These are phyloP conservation scores for Wickerhamomyces canadensis DNA, from an alignment of 805 yeast genomes.

Conservation along the genomic window DNA sequence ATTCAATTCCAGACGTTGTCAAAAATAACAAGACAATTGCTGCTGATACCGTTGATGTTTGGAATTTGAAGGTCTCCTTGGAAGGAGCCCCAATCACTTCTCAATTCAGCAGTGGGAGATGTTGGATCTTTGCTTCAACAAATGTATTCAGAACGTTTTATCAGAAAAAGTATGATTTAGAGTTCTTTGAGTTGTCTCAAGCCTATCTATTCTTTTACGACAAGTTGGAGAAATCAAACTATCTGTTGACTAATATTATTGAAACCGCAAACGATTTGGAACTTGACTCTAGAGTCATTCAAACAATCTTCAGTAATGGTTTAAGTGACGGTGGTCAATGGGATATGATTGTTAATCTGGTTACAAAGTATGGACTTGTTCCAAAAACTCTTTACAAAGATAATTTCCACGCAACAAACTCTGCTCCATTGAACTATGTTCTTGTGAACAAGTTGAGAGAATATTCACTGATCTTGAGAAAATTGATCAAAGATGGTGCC, in stretches of 20 bases:
- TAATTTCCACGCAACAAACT: slow-evolving; percentile 41
- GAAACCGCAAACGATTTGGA: slow-evolving; percentile 55
- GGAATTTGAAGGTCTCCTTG: slow-evolving; percentile 23
- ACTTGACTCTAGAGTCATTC: slow-evolving; percentile 64
- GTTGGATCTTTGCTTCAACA: slow-evolving; percentile 84
- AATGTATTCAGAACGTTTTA: slow-evolving; percentile 63
- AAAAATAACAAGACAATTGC: slow-evolving; percentile 8
- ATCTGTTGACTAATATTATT: slow-evolving; percentile 65
- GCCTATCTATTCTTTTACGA: slow-evolving; percentile 76
- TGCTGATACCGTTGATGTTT: slow-evolving; percentile 17
- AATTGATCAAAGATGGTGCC: slow-evolving; percentile 33
- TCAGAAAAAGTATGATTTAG: slow-evolving; percentile 55
- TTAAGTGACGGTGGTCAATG: slow-evolving; percentile 83
- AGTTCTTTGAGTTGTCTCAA: slow-evolving; percentile 67
- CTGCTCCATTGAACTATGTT: slow-evolving; percentile 53
- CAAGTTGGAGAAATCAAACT: slow-evolving; percentile 77
- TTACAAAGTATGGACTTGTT: slow-evolving; percentile 75
- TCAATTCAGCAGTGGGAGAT: slow-evolving; percentile 70
- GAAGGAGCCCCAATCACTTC: slow-evolving; percentile 62
- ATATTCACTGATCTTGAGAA: slow-evolving; percentile 62
- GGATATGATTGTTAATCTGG: slow-evolving; percentile 70
- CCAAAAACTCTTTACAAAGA: slow-evolving; percentile 73
- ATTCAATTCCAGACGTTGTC: slow-evolving; percentile 17
- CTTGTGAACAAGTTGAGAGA: slow-evolving; percentile 67
- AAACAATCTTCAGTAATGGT: slow-evolving; percentile 57